Percentiles rank a stretch among this genome's conserved stretches.
Conservation (phyloP, 768 basidiomycete genomes). For the Auricularia heimuer region DNA sequence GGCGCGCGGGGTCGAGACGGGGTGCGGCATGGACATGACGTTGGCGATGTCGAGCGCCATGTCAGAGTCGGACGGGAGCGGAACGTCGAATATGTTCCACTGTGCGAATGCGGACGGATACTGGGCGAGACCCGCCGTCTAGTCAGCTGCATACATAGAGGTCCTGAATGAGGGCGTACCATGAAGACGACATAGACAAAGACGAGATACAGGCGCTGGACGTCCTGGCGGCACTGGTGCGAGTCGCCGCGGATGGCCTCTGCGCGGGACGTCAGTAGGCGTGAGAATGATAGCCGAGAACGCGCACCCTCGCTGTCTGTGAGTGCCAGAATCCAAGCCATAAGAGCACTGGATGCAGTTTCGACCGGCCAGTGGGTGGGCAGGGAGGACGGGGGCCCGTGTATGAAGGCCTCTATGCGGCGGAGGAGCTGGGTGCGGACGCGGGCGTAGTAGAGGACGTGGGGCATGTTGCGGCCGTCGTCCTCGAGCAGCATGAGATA, state of each 20-base stretch:
- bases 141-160: background rate
- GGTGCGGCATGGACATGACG: background rate
- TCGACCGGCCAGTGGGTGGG: background rate
- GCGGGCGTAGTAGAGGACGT: conserved; percentile 21
- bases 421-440: background rate
- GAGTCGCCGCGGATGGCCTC: background rate
- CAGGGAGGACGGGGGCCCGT: background rate
- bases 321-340: background rate
- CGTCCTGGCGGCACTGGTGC: background rate
- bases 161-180: background rate
- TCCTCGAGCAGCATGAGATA: conserved; percentile 55
- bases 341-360: background rate
- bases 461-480: conserved; percentile 35
- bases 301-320: background rate
- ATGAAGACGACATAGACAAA: background rate
- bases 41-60: background rate
- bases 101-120: background rate
- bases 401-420: background rate
- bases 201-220: background rate
- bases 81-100: background rate
- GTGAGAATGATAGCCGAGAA: background rate
- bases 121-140: background rate
- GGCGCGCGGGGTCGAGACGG: background rate
- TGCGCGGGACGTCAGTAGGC: background rate
- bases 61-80: background rate